A percentile compares a stretch with the other conserved stretches of the same genome.
phyloP scores from a whole-genome alignment of 108 stramenopile species.

The Fragilaria crotonensis region DNA sequence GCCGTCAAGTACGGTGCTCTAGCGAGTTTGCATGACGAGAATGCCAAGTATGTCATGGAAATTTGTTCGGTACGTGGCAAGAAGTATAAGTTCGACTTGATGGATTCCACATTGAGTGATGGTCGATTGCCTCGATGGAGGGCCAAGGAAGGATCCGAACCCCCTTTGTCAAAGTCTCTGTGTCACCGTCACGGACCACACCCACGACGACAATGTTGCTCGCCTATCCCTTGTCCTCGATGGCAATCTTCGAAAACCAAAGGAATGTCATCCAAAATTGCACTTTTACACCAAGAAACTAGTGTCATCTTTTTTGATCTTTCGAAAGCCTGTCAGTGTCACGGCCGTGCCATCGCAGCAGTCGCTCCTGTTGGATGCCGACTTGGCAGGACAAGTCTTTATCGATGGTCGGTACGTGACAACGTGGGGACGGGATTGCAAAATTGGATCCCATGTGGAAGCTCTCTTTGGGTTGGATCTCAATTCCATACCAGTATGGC shows the following conservation, averaged over 20 bases:
- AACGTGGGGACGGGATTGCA: conserved; percentile 39
- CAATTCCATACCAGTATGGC: conserved; percentile 46
- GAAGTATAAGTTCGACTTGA: conserved; percentile 53
- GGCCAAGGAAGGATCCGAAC: too few relatives aligned
- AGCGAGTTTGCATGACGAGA: conserved; percentile 38
- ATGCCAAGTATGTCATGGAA: conserved; percentile 51
- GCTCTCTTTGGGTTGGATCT: conserved; percentile 76
- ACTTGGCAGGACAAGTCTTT: conserved; percentile 58
- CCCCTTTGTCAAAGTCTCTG: conserved; percentile 35
- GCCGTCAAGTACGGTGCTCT: conserved; percentile 54
- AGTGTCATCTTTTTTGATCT: conserved; percentile 9
- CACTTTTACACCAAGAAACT: not conserved
- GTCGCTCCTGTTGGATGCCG: conserved; percentile 51
- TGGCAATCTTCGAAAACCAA: conserved; percentile 1
- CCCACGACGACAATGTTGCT: conserved; percentile 4
- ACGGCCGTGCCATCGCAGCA: conserved; percentile 54
- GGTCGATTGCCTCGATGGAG: conserved; percentile 50
- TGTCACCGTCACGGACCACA: conserved; percentile 46
- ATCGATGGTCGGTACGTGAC: conserved; percentile 64
- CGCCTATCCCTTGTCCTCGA: not conserved
- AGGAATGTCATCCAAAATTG: conserved; percentile 1
- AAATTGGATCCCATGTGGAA: conserved; percentile 38
- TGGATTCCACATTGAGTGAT: conserved; percentile 41
- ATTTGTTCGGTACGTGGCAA: conserved; percentile 39
- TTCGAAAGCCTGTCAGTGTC: conserved; percentile 34